Evolutionary conservation across 2,329 filamentous ascomycete species (phyloP).

Genomic region (Paracoccidioides lutzii): DNA sequence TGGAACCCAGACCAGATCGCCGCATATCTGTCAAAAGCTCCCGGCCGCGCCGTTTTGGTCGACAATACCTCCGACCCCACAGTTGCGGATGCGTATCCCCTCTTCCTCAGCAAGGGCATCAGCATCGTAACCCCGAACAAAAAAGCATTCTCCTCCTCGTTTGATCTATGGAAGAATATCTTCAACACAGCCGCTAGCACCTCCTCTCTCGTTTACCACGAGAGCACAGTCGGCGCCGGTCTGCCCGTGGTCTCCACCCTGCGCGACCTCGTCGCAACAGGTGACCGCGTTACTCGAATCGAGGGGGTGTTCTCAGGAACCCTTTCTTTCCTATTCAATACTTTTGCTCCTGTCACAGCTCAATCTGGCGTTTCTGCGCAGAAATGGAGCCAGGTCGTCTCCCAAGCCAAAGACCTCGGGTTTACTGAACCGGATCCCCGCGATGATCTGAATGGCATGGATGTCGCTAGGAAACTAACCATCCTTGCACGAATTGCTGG

Average conservation of each 20-base stretch:
- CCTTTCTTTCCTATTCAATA: constrained; percentile 97
- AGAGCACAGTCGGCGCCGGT: constrained; percentile 86
- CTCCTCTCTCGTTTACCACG: constrained; percentile 77
- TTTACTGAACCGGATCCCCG: constrained; percentile 84
- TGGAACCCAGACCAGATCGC: constrained; percentile 57
- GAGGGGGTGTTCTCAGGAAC: constrained; percentile 97
- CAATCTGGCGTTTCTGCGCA: constrained; percentile 42
- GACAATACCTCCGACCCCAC: constrained; percentile 93
- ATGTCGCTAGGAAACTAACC: constrained; percentile 90
- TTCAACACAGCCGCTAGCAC: constrained; percentile 54
- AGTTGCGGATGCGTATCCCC: constrained; percentile 70
- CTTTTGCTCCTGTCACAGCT: constrained; percentile 70
- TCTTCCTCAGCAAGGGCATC: constrained; percentile 67
- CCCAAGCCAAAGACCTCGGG: constrained; percentile 80
- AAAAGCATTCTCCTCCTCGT: constrained; percentile 81
- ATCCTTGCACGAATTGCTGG: constrained; percentile 82
- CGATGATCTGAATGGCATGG: constrained; percentile 75
- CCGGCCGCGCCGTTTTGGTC: constrained; percentile 67
- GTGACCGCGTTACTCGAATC: constrained; percentile 80
- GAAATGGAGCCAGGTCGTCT: constrained; percentile 82
- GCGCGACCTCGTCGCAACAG: constrained; percentile 86
- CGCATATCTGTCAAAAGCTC: constrained; percentile 64
- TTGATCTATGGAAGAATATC: constrained; percentile 76
- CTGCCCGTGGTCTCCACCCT: constrained; percentile 87
- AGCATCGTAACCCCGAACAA: constrained; percentile 96